These are phyloP conservation scores for Aureobasidium sp. DNA, from an alignment of 2,329 filamentous ascomycete genomes.

Conservation along the genomic window DNA sequence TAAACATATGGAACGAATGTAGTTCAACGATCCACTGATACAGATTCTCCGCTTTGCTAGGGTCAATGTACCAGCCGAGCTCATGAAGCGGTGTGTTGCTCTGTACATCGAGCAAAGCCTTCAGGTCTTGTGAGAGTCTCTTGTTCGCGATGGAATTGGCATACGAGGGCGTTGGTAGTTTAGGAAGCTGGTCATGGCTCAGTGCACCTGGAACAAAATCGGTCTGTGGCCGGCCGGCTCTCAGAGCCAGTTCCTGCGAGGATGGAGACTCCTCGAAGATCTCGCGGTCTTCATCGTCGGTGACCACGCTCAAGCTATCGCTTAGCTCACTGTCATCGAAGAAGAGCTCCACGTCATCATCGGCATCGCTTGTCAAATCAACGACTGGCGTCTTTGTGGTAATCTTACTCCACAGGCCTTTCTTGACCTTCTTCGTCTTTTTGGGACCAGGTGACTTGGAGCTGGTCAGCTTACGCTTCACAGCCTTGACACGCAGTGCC, in stretches of 20 bases:
- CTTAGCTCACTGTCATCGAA: slow-evolving; percentile 24
- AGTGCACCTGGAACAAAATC: slow-evolving; percentile 64
- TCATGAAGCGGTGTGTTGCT: slow-evolving; percentile 52
- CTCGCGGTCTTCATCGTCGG: slow-evolving; percentile 41
- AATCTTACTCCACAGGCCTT: slow-evolving; percentile 23
- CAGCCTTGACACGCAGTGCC: slow-evolving; percentile 43
- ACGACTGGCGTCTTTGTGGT: slow-evolving; percentile 27
- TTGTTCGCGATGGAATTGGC: slow-evolving; percentile 56
- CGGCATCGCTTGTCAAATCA: slow-evolving; percentile 30
- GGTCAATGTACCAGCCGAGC: slow-evolving; percentile 78
- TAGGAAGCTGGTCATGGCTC: slow-evolving; percentile 54
- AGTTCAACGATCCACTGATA: slow-evolving; percentile 92
- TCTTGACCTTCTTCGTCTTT: slow-evolving; percentile 21
- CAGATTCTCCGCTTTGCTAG: slow-evolving; percentile 59
- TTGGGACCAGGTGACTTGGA: slow-evolving; percentile 14
- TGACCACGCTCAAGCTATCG: slow-evolving; percentile 44
- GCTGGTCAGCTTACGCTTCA: slow-evolving; percentile 17
- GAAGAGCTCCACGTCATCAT: slow-evolving; percentile 1
- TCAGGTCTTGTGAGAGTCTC: slow-evolving; percentile 58
- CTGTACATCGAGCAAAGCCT: slow-evolving; percentile 58
- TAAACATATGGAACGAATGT: slow-evolving; percentile 59
- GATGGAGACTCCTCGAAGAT: slow-evolving; percentile 28
- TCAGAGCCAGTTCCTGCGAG: slow-evolving; percentile 14
- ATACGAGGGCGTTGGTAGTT: slow-evolving; percentile 59
- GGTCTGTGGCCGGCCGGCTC: slow-evolving; percentile 31